Conservation (phyloP, 1,284 basidiomycete genomes). For the Amylostereum areolatum region DNA sequence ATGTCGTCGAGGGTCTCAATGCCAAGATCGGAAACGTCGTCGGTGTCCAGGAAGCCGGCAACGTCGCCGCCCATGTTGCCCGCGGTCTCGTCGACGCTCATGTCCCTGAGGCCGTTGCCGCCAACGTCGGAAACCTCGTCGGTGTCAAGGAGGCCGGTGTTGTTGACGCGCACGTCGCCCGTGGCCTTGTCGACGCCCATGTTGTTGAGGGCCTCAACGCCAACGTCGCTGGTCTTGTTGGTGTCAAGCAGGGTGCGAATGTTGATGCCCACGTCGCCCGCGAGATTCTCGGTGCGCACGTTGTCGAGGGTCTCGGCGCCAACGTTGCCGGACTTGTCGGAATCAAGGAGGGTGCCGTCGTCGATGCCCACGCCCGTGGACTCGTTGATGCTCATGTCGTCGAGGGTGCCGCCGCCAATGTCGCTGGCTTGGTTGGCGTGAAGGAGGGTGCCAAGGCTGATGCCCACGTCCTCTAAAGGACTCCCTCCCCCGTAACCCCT, state of each 20-base stretch:
- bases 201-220: neutral
- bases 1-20: neutral
- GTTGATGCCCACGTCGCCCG: too few species aligned
- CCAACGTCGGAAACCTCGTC: constrained; percentile 1
- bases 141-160: constrained; percentile 4
- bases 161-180: neutral
- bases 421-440: constrained; percentile 2
- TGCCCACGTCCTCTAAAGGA: neutral
- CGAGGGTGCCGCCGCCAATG: neutral
- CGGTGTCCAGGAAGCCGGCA: constrained; percentile 2
- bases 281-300: too few species aligned
- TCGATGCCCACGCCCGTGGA: neutral
- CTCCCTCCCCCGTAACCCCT: too few species aligned
- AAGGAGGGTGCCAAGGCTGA: constrained; percentile 1
- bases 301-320: too few species aligned
- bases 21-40: constrained; percentile 2
- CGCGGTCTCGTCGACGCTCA: constrained; percentile 3
- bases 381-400: constrained; percentile 1
- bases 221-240: too few species aligned
- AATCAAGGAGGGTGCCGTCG: too few species aligned
- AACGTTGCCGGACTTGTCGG: too few species aligned
- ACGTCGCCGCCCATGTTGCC: neutral
- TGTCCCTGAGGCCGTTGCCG: neutral
- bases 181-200: constrained; percentile 1
- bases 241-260: too few species aligned